phyloP scores from a whole-genome alignment of 345 rosid genomes.

The Eucalyptus pauciflora region DNA sequence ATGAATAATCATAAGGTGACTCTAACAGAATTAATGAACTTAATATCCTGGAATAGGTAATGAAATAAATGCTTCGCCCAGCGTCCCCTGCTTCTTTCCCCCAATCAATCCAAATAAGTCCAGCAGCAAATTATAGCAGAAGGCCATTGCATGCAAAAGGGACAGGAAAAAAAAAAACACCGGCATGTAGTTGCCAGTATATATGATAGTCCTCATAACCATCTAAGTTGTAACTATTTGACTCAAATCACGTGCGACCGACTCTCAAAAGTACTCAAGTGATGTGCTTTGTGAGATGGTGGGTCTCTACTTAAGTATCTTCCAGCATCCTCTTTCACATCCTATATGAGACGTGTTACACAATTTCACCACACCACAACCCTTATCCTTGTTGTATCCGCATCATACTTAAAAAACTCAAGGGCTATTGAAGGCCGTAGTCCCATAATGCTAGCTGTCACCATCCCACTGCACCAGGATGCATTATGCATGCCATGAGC shows the following conservation, averaged over 20 bases:
- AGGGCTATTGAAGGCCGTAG: background rate
- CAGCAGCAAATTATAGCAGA: background rate
- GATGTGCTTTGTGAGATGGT: background rate
- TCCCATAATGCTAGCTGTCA: background rate
- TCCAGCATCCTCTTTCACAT: background rate
- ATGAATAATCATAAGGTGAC: background rate
- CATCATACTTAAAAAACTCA: background rate
- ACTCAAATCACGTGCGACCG: background rate
- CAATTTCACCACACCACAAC: background rate
- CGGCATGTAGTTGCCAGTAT: background rate
- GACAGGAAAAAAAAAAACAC: background rate
- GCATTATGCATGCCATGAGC: background rate
- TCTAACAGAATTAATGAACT: background rate
- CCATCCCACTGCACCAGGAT: background rate
- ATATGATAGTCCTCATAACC: background rate
- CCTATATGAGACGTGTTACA: background rate
- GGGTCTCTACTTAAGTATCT: background rate
- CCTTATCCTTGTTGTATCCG: background rate
- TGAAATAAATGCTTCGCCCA: background rate
- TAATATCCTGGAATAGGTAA: background rate
- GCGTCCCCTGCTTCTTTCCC: background rate
- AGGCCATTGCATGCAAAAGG: background rate
- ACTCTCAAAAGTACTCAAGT: background rate
- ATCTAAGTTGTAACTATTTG: background rate
- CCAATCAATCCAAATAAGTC: background rate